Evolutionary conservation across 352 stramenopile species (phyloP).

Genomic region (Pythium chondricola): DNA sequence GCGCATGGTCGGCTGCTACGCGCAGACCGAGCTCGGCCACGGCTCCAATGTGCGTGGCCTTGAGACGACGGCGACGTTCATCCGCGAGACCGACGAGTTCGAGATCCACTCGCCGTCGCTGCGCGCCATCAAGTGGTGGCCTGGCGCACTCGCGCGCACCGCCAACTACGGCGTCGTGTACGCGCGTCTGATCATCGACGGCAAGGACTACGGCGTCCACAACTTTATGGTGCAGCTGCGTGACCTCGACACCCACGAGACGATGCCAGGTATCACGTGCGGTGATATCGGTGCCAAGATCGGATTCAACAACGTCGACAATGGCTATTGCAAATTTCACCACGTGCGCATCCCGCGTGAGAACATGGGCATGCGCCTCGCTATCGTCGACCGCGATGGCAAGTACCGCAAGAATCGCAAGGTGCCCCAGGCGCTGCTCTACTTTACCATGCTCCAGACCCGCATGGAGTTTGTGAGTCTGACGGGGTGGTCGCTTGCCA

Average conservation of each 20-base stretch:
- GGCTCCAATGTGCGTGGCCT: slow-evolving; percentile 85
- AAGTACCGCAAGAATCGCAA: slow-evolving; percentile 53
- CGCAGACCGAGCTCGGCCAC: slow-evolving; percentile 87
- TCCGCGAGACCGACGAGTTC: slow-evolving; percentile 86
- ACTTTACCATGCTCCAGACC: slow-evolving; percentile 80
- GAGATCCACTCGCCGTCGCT: slow-evolving; percentile 94
- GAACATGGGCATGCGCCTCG: slow-evolving; percentile 66
- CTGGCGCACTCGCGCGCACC: slow-evolving; percentile 90
- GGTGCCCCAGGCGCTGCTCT: slow-evolving; percentile 49
- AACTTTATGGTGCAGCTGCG: slow-evolving; percentile 95
- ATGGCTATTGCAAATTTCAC: slow-evolving; percentile 56
- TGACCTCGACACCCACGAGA: slow-evolving; percentile 74
- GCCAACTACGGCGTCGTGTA: slow-evolving; percentile 88
- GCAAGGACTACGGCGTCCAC: slow-evolving; percentile 90
- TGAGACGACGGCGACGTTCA: slow-evolving; percentile 94
- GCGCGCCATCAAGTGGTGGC: slow-evolving; percentile 96
- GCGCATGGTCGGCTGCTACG: slow-evolving; percentile 79
- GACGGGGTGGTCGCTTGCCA: slow-evolving; percentile 52
- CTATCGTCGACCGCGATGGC: slow-evolving; percentile 47
- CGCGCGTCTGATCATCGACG: slow-evolving; percentile 83
- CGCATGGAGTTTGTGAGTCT: slow-evolving; percentile 62
- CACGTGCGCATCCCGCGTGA: slow-evolving; percentile 48
- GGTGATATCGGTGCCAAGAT: slow-evolving; percentile 71
- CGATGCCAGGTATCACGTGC: slow-evolving; percentile 39
- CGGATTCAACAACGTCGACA: slow-evolving; percentile 70